Evolutionary conservation across 352 stramenopile species (phyloP), one percentile per base, ranked within the genome.

Genomic region (Phytophthora podocarpi): DNA sequence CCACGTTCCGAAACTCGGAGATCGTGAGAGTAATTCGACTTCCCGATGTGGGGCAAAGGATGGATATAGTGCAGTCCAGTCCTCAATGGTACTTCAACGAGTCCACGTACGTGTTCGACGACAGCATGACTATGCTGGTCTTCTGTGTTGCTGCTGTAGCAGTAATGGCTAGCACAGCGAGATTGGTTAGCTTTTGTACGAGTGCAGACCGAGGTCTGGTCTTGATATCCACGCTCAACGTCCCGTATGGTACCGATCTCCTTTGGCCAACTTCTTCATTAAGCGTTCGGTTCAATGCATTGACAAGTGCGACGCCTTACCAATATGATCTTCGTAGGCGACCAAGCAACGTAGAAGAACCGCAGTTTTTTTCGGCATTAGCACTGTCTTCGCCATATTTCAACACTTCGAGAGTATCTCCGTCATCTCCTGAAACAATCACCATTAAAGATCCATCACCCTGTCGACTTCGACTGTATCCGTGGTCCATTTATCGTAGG

Each of bases 211-310:
- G 21, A 26, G 46, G n/a, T 24, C 7, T 55, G 16, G 9, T 55
- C 16, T 36, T 57, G n/a, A 48, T 58, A 6, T 64, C 46, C 2
- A 58, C 45, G 1, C 6, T 42, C 12, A 28, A 49, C 12, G 34
- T 47, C n/a, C 59, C 59, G 20, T 58, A 40, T 13, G 51, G 59
- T 7, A 59, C 52, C 1, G 52, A 53, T 20, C 32, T 21, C 11
- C 52, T 73, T 2, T 73, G 64, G 64, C 59, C 59, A 31, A 57
- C 42, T 0, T 51, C 64, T 0, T 57, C 59, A 13, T 18, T 72
- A 0, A 62, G 40, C 18, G 51, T 72, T 47, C 47, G 52, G 3
- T 72, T 72, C 46, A 42, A 68, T n/a, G 11, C 53, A 4, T 26
- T 47, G 21, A 37, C 34, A 4, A 58, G 34, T 18, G 27, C 12